Percentiles rank a stretch among this genome's conserved stretches.
Evolutionary conservation across 192 early-diverging fungal genomes (phyloP).

Genomic region (Phlyctochytrium arcticum): DNA sequence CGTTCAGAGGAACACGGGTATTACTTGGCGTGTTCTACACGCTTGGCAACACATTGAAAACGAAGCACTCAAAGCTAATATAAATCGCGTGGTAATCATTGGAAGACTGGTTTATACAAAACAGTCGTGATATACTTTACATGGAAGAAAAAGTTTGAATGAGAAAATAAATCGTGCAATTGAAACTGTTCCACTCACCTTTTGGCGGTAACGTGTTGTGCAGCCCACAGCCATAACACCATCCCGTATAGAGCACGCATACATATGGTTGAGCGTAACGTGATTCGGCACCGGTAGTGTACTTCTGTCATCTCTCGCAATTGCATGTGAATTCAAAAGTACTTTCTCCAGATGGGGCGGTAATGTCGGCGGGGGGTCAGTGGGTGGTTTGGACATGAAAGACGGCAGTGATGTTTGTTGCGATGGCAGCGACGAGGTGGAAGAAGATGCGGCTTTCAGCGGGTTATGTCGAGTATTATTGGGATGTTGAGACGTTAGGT

Average conservation of each 20-base stretch:
- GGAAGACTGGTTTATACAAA: constrained; percentile 49
- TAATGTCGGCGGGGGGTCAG: constrained; percentile 71
- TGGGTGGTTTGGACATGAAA: constrained; percentile 12
- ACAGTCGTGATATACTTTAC: constrained; percentile 52
- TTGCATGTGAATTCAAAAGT: constrained; percentile 66
- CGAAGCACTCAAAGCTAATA: too few relatives aligned
- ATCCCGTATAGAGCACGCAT: constrained; percentile 92
- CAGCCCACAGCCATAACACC: constrained; percentile 91
- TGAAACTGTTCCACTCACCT: constrained; percentile 34
- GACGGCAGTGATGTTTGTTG: background rate
- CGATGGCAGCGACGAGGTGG: background rate
- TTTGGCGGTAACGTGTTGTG: constrained; percentile 89
- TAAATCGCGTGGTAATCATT: background rate
- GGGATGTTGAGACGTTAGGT: too few relatives aligned
- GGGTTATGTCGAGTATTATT: too few relatives aligned
- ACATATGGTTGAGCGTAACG: constrained; percentile 92
- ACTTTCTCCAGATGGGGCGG: constrained; percentile 94
- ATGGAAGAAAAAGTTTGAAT: background rate
- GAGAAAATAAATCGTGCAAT: constrained; percentile 1
- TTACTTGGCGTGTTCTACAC: too few relatives aligned
- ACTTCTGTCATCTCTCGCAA: constrained; percentile 64
- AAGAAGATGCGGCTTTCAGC: too few relatives aligned
- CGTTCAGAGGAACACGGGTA: too few relatives aligned
- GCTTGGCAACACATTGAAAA: too few relatives aligned
- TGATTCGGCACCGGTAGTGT: constrained; percentile 86